These are phyloP conservation scores for Penicillium sp. DNA, from an alignment of 2,329 filamentous ascomycete species.

Conservation along the genomic window DNA sequence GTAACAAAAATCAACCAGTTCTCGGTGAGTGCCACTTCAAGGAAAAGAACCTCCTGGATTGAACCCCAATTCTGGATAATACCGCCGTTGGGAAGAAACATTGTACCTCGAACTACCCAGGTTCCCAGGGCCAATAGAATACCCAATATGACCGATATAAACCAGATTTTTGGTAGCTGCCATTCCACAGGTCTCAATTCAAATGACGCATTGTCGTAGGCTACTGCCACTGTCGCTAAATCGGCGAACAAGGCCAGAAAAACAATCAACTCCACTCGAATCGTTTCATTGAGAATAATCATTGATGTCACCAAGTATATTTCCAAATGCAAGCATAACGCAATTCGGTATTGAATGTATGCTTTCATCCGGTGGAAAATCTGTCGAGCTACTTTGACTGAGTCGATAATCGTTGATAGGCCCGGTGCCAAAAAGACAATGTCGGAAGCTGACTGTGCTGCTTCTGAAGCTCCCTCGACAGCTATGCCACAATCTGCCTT, in stretches of 20 bases:
- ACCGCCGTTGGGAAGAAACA: conserved; percentile 67
- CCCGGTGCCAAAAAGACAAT: conserved; percentile 72
- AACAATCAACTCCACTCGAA: conserved; percentile 69
- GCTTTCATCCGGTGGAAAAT: conserved; percentile 77
- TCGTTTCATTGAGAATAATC: conserved; percentile 76
- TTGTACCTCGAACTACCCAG: conserved; percentile 68
- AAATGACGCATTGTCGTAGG: conserved; percentile 79
- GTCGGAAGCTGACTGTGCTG: conserved; percentile 68
- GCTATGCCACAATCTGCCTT: conserved; percentile 72
- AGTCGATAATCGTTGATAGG: conserved; percentile 66
- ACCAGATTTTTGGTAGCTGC: conserved; percentile 79
- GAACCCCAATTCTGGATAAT: conserved; percentile 71
- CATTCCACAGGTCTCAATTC: conserved; percentile 74
- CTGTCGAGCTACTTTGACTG: conserved; percentile 69
- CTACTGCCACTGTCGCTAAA: conserved; percentile 73
- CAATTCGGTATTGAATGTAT: conserved; percentile 74
- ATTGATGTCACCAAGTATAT: conserved; percentile 74
- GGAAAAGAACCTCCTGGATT: conserved; percentile 76
- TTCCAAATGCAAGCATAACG: conserved; percentile 68
- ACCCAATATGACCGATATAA: conserved; percentile 60
- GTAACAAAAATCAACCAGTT: conserved; percentile 98
- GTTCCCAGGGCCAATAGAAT: conserved; percentile 66
- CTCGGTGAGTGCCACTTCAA: conserved; percentile 85
- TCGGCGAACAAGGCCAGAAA: conserved; percentile 78
- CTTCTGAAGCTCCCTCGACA: conserved; percentile 68